Base-by-base conservation (phyloP, 1,284 basidiomycete species). In the Ceratobasidium sp. region DNA sequence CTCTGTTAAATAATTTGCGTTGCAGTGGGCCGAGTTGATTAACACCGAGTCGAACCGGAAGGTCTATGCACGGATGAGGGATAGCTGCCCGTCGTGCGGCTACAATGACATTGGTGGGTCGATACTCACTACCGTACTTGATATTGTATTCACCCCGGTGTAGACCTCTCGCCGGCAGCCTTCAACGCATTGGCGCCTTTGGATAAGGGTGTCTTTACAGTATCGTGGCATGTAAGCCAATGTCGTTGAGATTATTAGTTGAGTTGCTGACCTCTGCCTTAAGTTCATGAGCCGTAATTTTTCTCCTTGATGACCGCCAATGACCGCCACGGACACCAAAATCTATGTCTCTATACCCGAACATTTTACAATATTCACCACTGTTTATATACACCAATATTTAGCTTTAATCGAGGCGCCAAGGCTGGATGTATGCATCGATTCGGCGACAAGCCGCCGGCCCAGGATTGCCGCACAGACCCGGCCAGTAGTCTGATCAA, bases 201-300 rank as follows among this genome's bases (percentile, higher is more conserved):
- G 48, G 14, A 14, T 14, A 14, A 73, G 16, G 70, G 70, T 30
- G 70, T 73, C 6, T 30, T 62, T 52, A 46, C 70, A 2, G 70
- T 64, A 12, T 73, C 70, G 6, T 73, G 70, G 70, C 70, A 73
- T 57, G 70, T 73, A 50, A 48, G 70, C 64, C 2, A 10, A 52
- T 35, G 14, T 41, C 23, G 4, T 14, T 52, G n/a, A 14, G 18
- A 2, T 14, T 38, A 4, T 27, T 3, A 1, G 30, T 18, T 2
- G 55, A 20, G 16, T 38, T 55, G 41, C 23, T 18, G 5, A 54
- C 23, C 18, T 20, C 10, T 20, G 4, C 20, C 60, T 33, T 2
- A 18, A 73, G 70, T 73, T 62, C 38, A 73, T 64, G 70, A 73
- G 38, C 44, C 70, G 70, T 10, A 73, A 62, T 30, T 73, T 60